Percentiles rank a stretch among this genome's conserved stretches.
Evolutionary conservation across 139 green algal species (phyloP).

Genomic region (Desmodesmus armatus): DNA sequence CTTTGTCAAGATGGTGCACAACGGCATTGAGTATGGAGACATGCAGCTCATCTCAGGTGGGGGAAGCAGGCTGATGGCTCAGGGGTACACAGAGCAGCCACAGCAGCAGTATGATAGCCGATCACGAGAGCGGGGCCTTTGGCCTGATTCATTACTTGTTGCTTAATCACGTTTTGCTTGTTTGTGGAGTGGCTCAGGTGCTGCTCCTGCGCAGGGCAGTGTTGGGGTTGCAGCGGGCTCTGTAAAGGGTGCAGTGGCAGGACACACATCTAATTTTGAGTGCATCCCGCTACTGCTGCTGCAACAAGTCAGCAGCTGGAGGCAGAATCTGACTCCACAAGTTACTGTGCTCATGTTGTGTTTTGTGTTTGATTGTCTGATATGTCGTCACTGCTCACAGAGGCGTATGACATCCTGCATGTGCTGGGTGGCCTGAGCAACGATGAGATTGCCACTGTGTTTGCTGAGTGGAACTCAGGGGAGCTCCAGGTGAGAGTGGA

Average conservation of each 20-base stretch:
- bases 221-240: too few relatives aligned
- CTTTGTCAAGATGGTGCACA: slow-evolving; percentile 99
- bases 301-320: too few relatives aligned
- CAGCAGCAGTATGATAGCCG: neutral
- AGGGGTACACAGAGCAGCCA: neutral
- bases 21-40: slow-evolving; percentile 99
- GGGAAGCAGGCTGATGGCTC: neutral
- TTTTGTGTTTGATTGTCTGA: neutral
- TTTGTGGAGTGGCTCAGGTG: too few relatives aligned
- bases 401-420: slow-evolving; percentile 98
- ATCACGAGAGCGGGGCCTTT: too few relatives aligned
- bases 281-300: slow-evolving; percentile 12
- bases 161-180: too few relatives aligned
- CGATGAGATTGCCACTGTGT: slow-evolving; percentile 90
- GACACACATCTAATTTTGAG: too few relatives aligned
- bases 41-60: slow-evolving; percentile 93
- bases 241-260: too few relatives aligned
- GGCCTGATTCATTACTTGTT: neutral
- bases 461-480: slow-evolving; percentile 94
- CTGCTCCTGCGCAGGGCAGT: too few relatives aligned
- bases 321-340: too few relatives aligned
- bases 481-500: slow-evolving; percentile 46
- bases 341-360: too few relatives aligned
- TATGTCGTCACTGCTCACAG: slow-evolving; percentile 50
- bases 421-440: slow-evolving; percentile 95